Percentiles rank a stretch among this genome's conserved stretches.
Conservation (phyloP, 441 rosid genomes). For the Monsonia emarginata region DNA sequence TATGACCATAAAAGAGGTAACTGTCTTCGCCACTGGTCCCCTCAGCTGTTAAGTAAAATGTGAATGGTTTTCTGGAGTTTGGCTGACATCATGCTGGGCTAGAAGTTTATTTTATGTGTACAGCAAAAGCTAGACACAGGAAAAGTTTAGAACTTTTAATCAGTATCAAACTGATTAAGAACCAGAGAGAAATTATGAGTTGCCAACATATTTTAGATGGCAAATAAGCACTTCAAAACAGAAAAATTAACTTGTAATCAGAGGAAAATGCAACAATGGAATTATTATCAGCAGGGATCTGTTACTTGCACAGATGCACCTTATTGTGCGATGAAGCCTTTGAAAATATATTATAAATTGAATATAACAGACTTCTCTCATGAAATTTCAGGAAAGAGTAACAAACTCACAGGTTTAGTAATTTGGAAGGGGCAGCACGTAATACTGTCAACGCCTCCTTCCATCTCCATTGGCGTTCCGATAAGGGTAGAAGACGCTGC, state of each 20-base stretch:
- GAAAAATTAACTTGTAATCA: not conserved
- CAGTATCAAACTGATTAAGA: not conserved
- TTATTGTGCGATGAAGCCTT: not conserved
- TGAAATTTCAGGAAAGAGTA: slow-evolving; percentile 19
- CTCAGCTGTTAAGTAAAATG: not conserved
- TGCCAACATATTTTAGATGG: not conserved
- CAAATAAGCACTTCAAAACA: not conserved
- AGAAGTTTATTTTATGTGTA: not conserved
- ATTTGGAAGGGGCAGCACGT: slow-evolving; percentile 88
- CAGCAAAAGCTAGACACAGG: not conserved
- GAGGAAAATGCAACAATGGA: not conserved
- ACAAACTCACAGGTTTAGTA: slow-evolving; percentile 79
- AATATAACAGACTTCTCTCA: slow-evolving; percentile 6
- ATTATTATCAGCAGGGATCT: not conserved
- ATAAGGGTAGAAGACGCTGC: slow-evolving; percentile 84
- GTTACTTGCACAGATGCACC: not conserved
- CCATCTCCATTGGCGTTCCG: slow-evolving; percentile 84
- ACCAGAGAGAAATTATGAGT: not conserved
- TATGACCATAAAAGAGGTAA: not conserved
- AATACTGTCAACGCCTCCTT: slow-evolving; percentile 86
- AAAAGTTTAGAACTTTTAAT: not conserved
- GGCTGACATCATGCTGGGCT: not conserved
- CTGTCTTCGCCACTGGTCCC: not conserved
- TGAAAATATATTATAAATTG: not conserved
- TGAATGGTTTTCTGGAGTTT: not conserved